These are phyloP conservation scores for Hyaloperonospora brassicae DNA, from an alignment of 352 stramenopile genomes.

Conservation along the genomic window DNA sequence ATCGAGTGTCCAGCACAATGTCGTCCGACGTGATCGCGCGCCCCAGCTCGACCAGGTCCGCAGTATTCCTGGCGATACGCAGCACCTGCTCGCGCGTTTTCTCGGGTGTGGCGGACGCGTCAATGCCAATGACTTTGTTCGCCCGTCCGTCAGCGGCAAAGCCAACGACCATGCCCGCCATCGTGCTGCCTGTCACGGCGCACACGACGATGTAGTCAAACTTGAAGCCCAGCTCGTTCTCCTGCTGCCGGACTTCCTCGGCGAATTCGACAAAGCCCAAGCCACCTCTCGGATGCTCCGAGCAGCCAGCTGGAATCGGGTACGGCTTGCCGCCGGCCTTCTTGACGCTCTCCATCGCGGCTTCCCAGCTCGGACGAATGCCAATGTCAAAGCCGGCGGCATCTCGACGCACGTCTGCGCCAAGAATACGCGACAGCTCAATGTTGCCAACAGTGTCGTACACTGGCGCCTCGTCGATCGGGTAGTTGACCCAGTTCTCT, in stretches of 20 bases:
- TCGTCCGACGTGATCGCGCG: slow-evolving; percentile 26
- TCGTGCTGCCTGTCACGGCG: slow-evolving; percentile 30
- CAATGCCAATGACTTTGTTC: slow-evolving; percentile 35
- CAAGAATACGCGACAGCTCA: slow-evolving; percentile 27
- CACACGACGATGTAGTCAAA: slow-evolving; percentile 35
- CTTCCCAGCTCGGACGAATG: slow-evolving; percentile 31
- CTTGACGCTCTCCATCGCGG: slow-evolving; percentile 29
- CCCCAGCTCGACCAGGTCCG: slow-evolving; percentile 25
- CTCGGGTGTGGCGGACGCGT: slow-evolving; percentile 27
- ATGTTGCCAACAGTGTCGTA: slow-evolving; percentile 35
- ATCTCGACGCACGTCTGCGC: slow-evolving; percentile 25
- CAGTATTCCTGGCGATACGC: slow-evolving; percentile 29
- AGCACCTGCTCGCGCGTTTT: slow-evolving; percentile 32
- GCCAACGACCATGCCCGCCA: slow-evolving; percentile 32
- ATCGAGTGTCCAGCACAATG: slow-evolving; percentile 28
- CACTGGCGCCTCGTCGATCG: slow-evolving; percentile 15
- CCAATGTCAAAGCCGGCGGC: slow-evolving; percentile 28
- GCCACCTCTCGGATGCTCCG: slow-evolving; percentile 28
- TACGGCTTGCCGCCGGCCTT: slow-evolving; percentile 30
- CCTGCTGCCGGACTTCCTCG: slow-evolving; percentile 27
- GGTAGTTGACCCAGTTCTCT: slow-evolving; percentile 36
- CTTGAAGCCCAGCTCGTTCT: slow-evolving; percentile 30
- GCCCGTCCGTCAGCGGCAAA: slow-evolving; percentile 27
- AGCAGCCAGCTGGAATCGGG: slow-evolving; percentile 29
- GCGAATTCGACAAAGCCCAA: slow-evolving; percentile 31